A percentile compares a stretch with the other conserved stretches of the same genome.
Evolutionary conservation across 257 asterid species (phyloP).

Genomic region (Primulina eburnea): DNA sequence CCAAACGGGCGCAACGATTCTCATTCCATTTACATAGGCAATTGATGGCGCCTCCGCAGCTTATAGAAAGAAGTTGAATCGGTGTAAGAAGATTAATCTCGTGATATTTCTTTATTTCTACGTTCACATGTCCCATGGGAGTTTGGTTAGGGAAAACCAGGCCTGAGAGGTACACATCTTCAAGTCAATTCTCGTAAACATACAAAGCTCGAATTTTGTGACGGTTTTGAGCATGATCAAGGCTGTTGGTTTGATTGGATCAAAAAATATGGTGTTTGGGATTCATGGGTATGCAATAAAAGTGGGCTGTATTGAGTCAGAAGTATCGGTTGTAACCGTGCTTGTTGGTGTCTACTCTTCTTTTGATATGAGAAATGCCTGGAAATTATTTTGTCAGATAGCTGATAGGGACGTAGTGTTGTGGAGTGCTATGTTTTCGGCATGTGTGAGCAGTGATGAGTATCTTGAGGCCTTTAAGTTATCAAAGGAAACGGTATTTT

Average conservation of each 20-base stretch:
- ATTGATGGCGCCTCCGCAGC: background rate
- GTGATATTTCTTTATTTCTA: background rate
- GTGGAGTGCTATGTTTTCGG: conserved; percentile 71
- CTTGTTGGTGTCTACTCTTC: conserved; percentile 64
- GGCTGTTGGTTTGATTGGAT: conserved; percentile 42
- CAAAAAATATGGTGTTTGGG: conserved; percentile 28
- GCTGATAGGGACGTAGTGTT: conserved; percentile 51
- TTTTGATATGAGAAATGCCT: conserved; percentile 46
- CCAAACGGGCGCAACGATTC: too few relatives aligned
- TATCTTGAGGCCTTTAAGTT: conserved; percentile 46
- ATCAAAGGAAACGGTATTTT: conserved; percentile 46
- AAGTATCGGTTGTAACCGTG: conserved; percentile 55
- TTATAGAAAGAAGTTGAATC: background rate
- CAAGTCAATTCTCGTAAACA: conserved; percentile 52
- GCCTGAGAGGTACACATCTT: conserved; percentile 54
- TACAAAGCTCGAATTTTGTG: conserved; percentile 52
- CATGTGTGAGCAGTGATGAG: conserved; percentile 50
- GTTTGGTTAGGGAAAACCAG: conserved; percentile 47
- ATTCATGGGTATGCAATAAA: conserved; percentile 60
- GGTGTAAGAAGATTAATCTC: background rate
- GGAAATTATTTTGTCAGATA: conserved; percentile 42
- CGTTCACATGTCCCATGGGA: conserved; percentile 30
- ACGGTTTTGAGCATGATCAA: conserved; percentile 50
- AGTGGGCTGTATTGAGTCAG: conserved; percentile 46
- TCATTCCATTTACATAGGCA: background rate